A percentile compares a stretch with the other conserved stretches of the same genome.
Evolutionary conservation across 2,329 filamentous ascomycete species (phyloP).

Genomic region (Aureobasidium melanogenum): DNA sequence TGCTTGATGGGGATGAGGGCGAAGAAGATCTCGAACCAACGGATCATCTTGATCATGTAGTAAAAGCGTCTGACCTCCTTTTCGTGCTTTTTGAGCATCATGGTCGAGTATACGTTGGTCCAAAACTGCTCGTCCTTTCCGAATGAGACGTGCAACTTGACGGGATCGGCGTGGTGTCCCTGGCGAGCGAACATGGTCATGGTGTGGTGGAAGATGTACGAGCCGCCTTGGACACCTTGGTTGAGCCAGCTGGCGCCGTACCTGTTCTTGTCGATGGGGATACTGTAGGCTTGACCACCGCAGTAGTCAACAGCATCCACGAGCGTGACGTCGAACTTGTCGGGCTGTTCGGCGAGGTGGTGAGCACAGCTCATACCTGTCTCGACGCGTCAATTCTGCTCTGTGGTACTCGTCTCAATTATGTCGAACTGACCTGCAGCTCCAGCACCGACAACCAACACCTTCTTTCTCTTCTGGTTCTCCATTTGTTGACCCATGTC

Average conservation of each 20-base stretch:
- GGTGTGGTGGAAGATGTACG: slow-evolving; percentile 59
- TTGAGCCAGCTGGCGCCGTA: slow-evolving; percentile 53
- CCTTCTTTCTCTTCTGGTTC: slow-evolving; percentile 35
- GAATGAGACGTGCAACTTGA: slow-evolving; percentile 55
- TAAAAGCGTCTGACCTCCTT: slow-evolving; percentile 48
- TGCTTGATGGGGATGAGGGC: slow-evolving; percentile 53
- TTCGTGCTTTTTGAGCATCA: slow-evolving; percentile 47
- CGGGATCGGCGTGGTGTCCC: slow-evolving; percentile 46
- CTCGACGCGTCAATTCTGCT: slow-evolving; percentile 4
- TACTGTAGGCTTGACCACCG: slow-evolving; percentile 53
- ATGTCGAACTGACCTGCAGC: slow-evolving; percentile 48
- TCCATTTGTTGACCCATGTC: slow-evolving; percentile 28
- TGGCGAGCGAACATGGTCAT: slow-evolving; percentile 55
- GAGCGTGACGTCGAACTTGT: slow-evolving; percentile 57
- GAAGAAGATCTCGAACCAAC: slow-evolving; percentile 52
- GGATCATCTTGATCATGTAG: slow-evolving; percentile 47
- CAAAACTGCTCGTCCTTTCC: slow-evolving; percentile 56
- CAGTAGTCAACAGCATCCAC: slow-evolving; percentile 51
- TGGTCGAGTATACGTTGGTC: slow-evolving; percentile 57
- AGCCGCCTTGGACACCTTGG: slow-evolving; percentile 55
- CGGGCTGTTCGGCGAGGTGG: slow-evolving; percentile 55
- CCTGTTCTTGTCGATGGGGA: slow-evolving; percentile 45
- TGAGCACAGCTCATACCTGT: slow-evolving; percentile 55
- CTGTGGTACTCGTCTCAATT: background rate
- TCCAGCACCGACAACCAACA: slow-evolving; percentile 54